phyloP scores from a whole-genome alignment of 441 rosid species.

The Populus trichocarpa region DNA sequence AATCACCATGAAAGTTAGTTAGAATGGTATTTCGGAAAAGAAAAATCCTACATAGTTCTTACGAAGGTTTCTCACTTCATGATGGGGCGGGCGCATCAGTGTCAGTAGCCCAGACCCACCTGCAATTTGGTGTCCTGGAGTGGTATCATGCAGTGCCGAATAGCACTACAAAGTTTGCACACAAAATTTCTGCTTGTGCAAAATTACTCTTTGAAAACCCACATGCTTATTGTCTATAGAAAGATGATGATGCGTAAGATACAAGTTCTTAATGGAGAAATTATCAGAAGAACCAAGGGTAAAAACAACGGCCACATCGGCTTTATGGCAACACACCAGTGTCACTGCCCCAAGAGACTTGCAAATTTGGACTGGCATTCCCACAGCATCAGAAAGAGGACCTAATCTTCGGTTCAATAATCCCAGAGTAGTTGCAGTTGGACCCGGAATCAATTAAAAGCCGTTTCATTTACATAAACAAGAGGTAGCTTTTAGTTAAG shows the following conservation, averaged over 20 bases:
- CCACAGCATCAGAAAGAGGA: background rate
- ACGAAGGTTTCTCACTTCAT: background rate
- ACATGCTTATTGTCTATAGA: no score
- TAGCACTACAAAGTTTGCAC: no score
- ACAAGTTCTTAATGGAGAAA: background rate
- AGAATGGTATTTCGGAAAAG: background rate
- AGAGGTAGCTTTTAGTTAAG: no score
- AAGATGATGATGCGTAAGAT: background rate
- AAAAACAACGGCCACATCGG: background rate
- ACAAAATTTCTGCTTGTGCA: no score
- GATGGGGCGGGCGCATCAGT: no score
- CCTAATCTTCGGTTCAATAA: background rate
- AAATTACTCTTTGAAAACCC: no score
- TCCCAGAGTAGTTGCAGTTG: background rate
- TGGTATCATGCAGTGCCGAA: no score
- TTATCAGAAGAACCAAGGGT: background rate
- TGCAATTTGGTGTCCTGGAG: background rate
- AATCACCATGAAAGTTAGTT: background rate
- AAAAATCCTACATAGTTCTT: background rate
- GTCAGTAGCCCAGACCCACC: background rate
- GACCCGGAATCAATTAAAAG: background rate
- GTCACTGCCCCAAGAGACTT: background rate
- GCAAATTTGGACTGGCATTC: background rate
- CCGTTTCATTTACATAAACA: no score
- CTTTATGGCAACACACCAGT: background rate